Conservation (phyloP, 306 rosid genomes). For the Ziziphus jujuba region DNA sequence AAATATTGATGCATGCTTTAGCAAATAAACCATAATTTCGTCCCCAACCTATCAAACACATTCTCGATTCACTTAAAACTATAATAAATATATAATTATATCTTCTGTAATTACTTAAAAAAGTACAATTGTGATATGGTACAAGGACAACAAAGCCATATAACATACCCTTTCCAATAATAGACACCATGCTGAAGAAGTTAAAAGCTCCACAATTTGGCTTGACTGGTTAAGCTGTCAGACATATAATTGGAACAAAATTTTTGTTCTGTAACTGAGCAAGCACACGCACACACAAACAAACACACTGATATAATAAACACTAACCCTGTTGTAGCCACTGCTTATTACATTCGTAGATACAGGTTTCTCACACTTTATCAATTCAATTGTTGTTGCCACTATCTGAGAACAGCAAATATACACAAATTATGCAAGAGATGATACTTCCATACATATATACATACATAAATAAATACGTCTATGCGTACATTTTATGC, state of each 20-base stretch:
- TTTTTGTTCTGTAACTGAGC: background rate
- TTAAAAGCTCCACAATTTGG: slow-evolving; percentile 50
- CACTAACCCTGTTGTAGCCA: slow-evolving; percentile 50
- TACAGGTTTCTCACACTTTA: slow-evolving; percentile 18
- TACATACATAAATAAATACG: background rate
- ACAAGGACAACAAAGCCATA: background rate
- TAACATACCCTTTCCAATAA: slow-evolving; percentile 73
- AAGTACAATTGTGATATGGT: background rate
- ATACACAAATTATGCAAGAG: background rate
- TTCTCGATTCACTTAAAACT: background rate
- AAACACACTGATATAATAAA: slow-evolving; percentile 6
- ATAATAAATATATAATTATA: background rate
- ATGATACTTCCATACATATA: background rate
- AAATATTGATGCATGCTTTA: slow-evolving; percentile 57
- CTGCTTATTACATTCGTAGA: slow-evolving; percentile 55
- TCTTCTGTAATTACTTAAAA: background rate
- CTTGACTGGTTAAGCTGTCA: slow-evolving; percentile 50
- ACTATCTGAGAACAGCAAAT: slow-evolving; percentile 52
- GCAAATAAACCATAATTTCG: slow-evolving; percentile 51
- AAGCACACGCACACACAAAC: background rate
- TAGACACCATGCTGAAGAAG: slow-evolving; percentile 61
- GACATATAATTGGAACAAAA: slow-evolving; percentile 21
- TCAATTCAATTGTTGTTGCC: slow-evolving; percentile 43
- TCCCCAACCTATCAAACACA: slow-evolving; percentile 60
- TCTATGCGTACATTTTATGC: background rate